Conservation (phyloP, 2,329 filamentous ascomycete species). For the Lachnum nothofagi region DNA sequence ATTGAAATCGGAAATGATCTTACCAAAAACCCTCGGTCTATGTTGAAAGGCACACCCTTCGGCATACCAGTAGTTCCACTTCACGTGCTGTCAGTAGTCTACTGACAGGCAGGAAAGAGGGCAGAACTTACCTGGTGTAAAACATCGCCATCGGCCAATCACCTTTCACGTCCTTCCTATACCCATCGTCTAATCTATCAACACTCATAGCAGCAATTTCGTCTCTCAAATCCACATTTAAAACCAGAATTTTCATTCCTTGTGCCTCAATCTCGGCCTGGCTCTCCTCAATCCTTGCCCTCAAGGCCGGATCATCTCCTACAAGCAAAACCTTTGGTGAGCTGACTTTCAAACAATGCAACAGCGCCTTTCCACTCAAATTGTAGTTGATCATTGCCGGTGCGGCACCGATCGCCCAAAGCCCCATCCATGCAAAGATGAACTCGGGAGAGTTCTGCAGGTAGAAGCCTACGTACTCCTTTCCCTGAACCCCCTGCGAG, state of each 20-base stretch:
- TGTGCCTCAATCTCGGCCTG: constrained; percentile 43
- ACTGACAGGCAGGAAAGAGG: neutral
- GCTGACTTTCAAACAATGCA: constrained; percentile 60
- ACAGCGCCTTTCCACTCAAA: constrained; percentile 55
- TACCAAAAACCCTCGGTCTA: constrained; percentile 36
- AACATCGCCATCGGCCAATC: constrained; percentile 58
- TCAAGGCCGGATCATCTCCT: constrained; percentile 50
- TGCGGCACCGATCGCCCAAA: constrained; percentile 61
- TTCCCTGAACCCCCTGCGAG: constrained; percentile 51
- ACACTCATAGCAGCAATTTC: constrained; percentile 45
- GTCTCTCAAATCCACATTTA: constrained; percentile 45
- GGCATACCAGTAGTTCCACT: constrained; percentile 72
- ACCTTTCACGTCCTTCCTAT: constrained; percentile 47
- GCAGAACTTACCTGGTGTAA: constrained; percentile 54
- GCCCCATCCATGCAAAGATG: constrained; percentile 58
- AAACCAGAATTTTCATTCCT: constrained; percentile 51
- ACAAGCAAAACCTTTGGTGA: constrained; percentile 53
- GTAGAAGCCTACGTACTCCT: constrained; percentile 60
- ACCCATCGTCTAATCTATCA: constrained; percentile 49
- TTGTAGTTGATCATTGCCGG: constrained; percentile 71
- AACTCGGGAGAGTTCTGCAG: constrained; percentile 66
- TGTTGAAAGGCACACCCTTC: constrained; percentile 62
- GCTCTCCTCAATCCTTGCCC: constrained; percentile 54
- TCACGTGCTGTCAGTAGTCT: neutral
- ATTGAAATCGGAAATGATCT: neutral